Evolutionary conservation across 2,329 filamentous ascomycete species (phyloP).

Genomic region (Colletotrichum neosansevieriae): DNA sequence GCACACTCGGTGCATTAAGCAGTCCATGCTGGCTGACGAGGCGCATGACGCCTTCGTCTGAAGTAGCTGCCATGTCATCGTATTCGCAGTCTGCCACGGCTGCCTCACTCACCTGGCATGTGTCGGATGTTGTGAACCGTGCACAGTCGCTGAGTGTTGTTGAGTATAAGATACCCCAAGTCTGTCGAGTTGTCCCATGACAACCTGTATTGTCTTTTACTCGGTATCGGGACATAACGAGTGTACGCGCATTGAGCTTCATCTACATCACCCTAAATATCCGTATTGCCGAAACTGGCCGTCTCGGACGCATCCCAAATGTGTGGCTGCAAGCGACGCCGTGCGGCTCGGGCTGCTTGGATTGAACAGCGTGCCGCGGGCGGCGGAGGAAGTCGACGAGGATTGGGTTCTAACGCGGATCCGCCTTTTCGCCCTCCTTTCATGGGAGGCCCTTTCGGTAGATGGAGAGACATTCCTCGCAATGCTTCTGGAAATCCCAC

Average conservation of each 20-base stretch:
- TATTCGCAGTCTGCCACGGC: constrained; percentile 8
- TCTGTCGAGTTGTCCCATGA: neutral
- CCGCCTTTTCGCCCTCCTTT: constrained; percentile 14
- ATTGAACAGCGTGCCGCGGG: constrained; percentile 26
- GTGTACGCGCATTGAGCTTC: no score
- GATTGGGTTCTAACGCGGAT: constrained; percentile 4
- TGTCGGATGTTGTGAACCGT: constrained; percentile 2
- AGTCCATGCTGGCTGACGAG: no score
- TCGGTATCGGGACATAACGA: no score
- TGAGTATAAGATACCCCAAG: neutral
- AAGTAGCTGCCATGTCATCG: neutral
- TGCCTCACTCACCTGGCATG: constrained; percentile 4
- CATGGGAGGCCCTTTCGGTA: constrained; percentile 16
- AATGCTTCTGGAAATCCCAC: neutral
- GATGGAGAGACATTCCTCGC: constrained; percentile 17
- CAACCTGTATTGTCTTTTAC: no score
- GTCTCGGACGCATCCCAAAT: neutral
- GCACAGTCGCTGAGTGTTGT: neutral
- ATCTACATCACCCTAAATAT: no score
- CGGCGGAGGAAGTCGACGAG: constrained; percentile 17
- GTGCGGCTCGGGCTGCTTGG: constrained; percentile 35
- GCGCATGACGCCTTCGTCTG: constrained; percentile 1
- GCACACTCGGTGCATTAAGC: neutral
- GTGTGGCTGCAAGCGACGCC: constrained; percentile 31
- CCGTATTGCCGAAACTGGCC: neutral